Evolutionary conservation across 805 yeast species (phyloP).

Genomic region (Peterozyma xylosa): DNA sequence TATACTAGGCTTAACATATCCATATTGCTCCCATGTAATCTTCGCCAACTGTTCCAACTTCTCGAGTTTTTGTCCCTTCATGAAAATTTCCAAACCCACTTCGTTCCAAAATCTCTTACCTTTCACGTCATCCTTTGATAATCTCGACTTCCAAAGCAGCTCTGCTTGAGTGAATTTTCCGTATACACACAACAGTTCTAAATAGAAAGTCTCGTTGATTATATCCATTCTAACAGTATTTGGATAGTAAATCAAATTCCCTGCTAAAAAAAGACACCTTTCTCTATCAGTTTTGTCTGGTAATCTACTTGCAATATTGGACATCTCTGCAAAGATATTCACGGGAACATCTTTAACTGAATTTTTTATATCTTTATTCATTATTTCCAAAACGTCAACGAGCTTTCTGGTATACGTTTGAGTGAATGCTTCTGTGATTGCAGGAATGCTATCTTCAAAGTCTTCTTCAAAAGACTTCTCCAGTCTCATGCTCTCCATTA

Average conservation of each 20-base stretch:
- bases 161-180: constrained; percentile 27
- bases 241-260: constrained; percentile 32
- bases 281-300: constrained; percentile 22
- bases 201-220: constrained; percentile 41
- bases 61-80: constrained; percentile 23
- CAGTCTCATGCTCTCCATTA: background rate
- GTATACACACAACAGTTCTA: constrained; percentile 32
- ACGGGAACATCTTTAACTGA: constrained; percentile 18
- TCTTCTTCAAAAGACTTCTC: background rate
- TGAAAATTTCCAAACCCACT: constrained; percentile 32
- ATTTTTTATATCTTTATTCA: constrained; percentile 5
- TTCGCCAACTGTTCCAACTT: constrained; percentile 27
- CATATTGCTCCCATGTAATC: constrained; percentile 14
- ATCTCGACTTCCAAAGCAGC: constrained; percentile 26
- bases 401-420: constrained; percentile 4
- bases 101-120: constrained; percentile 47
- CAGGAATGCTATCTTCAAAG: background rate
- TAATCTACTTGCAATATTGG: constrained; percentile 31
- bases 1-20: constrained; percentile 29
- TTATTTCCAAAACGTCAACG: constrained; percentile 1
- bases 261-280: constrained; percentile 29
- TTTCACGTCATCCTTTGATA: constrained; percentile 22
- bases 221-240: constrained; percentile 40
- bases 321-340: constrained; percentile 27
- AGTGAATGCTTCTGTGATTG: constrained; percentile 2